A percentile compares a stretch with the other conserved stretches of the same genome.
Evolutionary conservation across 768 basidiomycete species (phyloP).

Genomic region (Mycena maculata): DNA sequence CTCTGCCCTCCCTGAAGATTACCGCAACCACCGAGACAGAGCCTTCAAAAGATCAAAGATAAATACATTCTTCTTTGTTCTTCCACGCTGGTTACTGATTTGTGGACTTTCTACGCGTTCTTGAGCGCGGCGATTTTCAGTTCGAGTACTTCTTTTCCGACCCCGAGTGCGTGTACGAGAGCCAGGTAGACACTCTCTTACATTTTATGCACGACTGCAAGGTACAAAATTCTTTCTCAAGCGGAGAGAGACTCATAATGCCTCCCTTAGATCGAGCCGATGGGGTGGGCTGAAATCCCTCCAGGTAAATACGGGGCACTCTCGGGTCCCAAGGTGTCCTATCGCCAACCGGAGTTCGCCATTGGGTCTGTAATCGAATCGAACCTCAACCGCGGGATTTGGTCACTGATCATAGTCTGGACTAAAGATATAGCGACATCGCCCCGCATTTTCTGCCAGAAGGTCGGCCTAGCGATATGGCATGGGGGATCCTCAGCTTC

Average conservation of each 20-base stretch:
- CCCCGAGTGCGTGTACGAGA: not conserved
- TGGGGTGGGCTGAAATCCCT: not conserved
- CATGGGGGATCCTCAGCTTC: conserved; percentile 5
- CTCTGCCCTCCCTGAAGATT: not conserved
- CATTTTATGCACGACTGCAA: not conserved
- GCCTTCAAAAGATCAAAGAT: not conserved
- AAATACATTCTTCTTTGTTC: not conserved
- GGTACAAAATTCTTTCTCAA: not conserved
- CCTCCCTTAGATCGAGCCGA: not conserved
- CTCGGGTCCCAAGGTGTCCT: not conserved
- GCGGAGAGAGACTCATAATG: not conserved
- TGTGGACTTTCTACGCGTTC: not conserved
- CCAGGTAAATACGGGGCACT: not conserved
- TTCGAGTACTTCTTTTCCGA: not conserved
- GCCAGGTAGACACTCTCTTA: not conserved
- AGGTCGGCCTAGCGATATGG: not conserved
- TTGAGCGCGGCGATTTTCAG: not conserved
- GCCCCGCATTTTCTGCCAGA: not conserved
- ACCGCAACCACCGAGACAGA: not conserved
- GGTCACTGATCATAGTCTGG: not conserved
- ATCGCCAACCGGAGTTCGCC: not conserved
- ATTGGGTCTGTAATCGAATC: not conserved
- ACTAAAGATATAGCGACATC: not conserved
- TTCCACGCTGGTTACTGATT: too few relatives aligned
- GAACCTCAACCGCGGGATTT: not conserved